Evolutionary conservation across 305 asterid genomes (phyloP).

Genomic region (Ilex paraguariensis): DNA sequence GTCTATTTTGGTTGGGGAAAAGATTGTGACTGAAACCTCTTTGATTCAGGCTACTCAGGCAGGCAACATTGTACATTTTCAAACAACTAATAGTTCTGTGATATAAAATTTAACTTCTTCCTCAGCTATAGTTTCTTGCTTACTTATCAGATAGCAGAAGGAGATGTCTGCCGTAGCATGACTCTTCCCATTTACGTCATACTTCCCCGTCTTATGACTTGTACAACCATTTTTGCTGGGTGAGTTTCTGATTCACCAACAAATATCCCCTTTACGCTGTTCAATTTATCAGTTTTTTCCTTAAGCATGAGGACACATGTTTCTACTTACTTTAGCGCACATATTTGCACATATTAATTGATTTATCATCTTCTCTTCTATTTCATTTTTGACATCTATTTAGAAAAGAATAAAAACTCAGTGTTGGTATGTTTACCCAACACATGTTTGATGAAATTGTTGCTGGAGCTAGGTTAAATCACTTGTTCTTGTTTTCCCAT

Average conservation of each 20-base stretch:
- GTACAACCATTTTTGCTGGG: conserved; percentile 89
- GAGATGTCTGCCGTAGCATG: conserved; percentile 69
- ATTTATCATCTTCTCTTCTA: too few species aligned
- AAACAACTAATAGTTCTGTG: conserved; percentile 8
- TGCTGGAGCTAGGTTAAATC: too few species aligned
- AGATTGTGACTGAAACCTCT: conserved; percentile 68
- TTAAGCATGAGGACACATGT: too few species aligned
- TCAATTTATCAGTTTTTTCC: too few species aligned
- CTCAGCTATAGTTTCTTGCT: conserved; percentile 11
- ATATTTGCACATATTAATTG: too few species aligned
- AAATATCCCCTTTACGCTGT: background rate
- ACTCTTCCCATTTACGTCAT: conserved; percentile 60
- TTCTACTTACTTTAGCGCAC: too few species aligned
- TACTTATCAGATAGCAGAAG: conserved; percentile 70
- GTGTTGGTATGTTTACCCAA: too few species aligned
- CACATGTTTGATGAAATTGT: too few species aligned
- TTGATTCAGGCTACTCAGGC: conserved; percentile 87
- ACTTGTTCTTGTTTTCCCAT: too few species aligned
- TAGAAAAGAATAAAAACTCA: too few species aligned
- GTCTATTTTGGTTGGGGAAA: conserved; percentile 81
- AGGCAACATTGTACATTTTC: conserved; percentile 21
- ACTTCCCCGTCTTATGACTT: conserved; percentile 88
- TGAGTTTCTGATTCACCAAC: conserved; percentile 27
- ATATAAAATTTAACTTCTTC: conserved; percentile 11
- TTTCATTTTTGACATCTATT: too few species aligned